Evolutionary conservation across 2,329 filamentous ascomycete species (phyloP).

Genomic region (Colletotrichum eleusines): DNA sequence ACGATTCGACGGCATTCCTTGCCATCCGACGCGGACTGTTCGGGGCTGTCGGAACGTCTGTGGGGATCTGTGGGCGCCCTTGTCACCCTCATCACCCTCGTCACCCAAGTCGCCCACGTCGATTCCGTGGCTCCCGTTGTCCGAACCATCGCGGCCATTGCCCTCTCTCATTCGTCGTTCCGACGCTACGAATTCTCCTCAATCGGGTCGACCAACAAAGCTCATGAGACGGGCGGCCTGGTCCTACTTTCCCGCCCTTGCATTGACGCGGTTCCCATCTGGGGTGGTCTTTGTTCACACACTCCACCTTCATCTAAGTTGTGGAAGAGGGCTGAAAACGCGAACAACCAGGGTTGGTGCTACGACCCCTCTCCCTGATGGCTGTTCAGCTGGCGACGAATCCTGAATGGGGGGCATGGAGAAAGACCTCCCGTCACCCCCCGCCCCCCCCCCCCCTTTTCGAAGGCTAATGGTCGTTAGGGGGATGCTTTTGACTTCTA

Average conservation of each 20-base stretch:
- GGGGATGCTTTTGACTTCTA: background rate
- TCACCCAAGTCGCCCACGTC: background rate
- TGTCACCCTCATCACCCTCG: background rate
- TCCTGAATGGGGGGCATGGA: background rate
- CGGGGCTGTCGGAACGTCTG: conserved; percentile 5
- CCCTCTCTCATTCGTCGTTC: conserved; percentile 10
- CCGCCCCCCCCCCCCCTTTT: too few species aligned
- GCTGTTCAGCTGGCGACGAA: background rate
- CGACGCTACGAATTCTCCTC: background rate
- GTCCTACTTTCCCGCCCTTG: conserved; percentile 28
- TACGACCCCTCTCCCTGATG: conserved; percentile 10
- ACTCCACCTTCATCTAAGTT: conserved; percentile 9
- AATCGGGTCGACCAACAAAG: conserved; percentile 11
- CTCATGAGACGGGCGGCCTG: conserved; percentile 17
- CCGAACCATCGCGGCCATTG: conserved; percentile 11
- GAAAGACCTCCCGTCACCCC: conserved; percentile 1
- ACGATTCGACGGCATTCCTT: background rate
- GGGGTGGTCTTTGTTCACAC: background rate
- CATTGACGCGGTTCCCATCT: conserved; percentile 27
- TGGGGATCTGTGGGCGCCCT: background rate
- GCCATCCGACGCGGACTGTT: conserved; percentile 9
- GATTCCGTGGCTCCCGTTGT: conserved; percentile 5
- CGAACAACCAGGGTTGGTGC: conserved; percentile 14
- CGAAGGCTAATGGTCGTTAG: background rate
- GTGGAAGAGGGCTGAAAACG: background rate